A percentile compares a stretch with the other conserved stretches of the same genome.
Evolutionary conservation across 306 rosid genomes (phyloP).

Genomic region (Dryas octopetala): DNA sequence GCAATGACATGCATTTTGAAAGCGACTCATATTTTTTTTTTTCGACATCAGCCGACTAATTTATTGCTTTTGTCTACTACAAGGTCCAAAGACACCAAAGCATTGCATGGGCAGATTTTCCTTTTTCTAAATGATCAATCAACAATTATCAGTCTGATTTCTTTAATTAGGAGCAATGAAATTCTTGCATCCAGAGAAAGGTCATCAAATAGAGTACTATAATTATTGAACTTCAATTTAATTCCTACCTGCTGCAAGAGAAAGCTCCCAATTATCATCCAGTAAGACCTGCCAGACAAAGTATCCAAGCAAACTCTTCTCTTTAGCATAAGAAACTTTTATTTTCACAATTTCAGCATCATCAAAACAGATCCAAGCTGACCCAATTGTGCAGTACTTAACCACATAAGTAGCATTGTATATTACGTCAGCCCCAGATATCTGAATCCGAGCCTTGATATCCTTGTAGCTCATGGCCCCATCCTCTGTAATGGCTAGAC

Average conservation of each 20-base stretch:
- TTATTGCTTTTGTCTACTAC: too few species aligned
- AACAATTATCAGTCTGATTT: not conserved
- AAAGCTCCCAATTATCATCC: slow-evolving; percentile 37
- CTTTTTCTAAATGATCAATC: not conserved
- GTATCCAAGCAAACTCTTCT: slow-evolving; percentile 34
- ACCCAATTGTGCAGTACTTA: slow-evolving; percentile 27
- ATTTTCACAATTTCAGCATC: slow-evolving; percentile 24
- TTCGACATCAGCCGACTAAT: too few species aligned
- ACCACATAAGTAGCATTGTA: slow-evolving; percentile 38
- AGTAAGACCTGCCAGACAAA: slow-evolving; percentile 23
- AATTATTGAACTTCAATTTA: not conserved
- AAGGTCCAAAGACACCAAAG: too few species aligned
- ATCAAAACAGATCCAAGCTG: slow-evolving; percentile 42
- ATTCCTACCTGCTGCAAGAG: slow-evolving; percentile 33
- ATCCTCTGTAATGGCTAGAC: slow-evolving; percentile 25
- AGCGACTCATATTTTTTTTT: too few species aligned
- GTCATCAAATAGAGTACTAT: not conserved
- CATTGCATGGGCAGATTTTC: too few species aligned
- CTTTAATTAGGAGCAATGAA: not conserved
- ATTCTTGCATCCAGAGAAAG: not conserved
- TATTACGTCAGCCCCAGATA: not conserved
- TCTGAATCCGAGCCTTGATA: slow-evolving; percentile 18
- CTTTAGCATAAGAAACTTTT: slow-evolving; percentile 43
- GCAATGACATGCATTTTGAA: too few species aligned
- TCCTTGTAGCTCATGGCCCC: slow-evolving; percentile 24